Base-by-base conservation (phyloP, 1,284 basidiomycete genomes). In the Thecaphora thlaspeos region DNA sequence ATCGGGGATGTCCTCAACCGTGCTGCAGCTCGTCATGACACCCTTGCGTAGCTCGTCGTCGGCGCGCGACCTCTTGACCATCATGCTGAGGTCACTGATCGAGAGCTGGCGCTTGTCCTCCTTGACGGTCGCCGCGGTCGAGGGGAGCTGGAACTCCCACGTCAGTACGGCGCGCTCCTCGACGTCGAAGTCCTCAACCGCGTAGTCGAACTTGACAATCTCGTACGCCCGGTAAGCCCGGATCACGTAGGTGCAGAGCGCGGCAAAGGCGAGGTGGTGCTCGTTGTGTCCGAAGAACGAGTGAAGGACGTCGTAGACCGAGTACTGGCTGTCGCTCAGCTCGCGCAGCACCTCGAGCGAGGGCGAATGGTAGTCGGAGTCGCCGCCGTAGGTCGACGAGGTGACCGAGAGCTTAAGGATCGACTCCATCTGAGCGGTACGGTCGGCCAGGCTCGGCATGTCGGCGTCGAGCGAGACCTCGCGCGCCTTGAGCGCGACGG, bases 191-290 rank as follows among this genome's bases (percentile, higher is more conserved):
- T 87, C 82, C 30, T 82, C 80, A 50, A 94, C 79, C 74, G 90
- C 39, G 76, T 94, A 94, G 79, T 97, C 93, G 64, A 98, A 85
- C 41, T 90, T 89, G 53, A 95, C 82, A 43, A 98, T 81, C 42
- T 87, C 89, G 81, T 99, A 99, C 15, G 92, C 93, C 68, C 90
- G 88, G 82, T 99, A 99, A 9, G 91, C 92, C 61, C 91, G 89
- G 50, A 93, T 87, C 51, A 98, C 86, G 78, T 98, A 98, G 34
- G 95, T 92, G 80, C 97, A 93, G 50, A 97, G 86, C 10, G 95
- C 88, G 74, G 94, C 95, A 42, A 95, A 85, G 23, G 87, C 85
- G 58, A 97, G 85, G 44, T 87, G 84, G 30, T 70, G 60, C 46
- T 83, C 79, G 76, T 92, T 88, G 50, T 69, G 57, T 61, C 85